Conservation (phyloP, 2,329 filamentous ascomycete species). For the Diatrype stigma region DNA sequence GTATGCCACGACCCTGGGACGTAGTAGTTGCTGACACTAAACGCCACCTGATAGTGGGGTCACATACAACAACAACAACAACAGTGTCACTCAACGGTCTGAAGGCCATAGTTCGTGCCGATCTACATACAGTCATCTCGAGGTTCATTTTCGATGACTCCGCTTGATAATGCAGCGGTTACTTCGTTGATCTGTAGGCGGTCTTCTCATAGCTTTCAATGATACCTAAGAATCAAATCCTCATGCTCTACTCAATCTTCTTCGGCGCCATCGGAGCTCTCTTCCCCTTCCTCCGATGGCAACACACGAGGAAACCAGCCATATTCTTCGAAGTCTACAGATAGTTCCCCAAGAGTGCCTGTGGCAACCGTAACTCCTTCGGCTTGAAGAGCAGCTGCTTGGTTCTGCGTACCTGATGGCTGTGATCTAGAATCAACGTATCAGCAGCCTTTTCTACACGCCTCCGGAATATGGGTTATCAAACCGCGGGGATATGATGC, state of each 20-base stretch:
- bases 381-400: slow-evolving; percentile 44
- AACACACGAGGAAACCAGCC: slow-evolving; percentile 53
- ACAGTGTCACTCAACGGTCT: too few relatives aligned
- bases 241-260: slow-evolving; percentile 9
- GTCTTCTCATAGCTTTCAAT: too few relatives aligned
- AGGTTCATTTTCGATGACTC: too few relatives aligned
- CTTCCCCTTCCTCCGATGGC: slow-evolving; percentile 38
- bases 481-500: slow-evolving; percentile 78
- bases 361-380: slow-evolving; percentile 51
- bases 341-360: slow-evolving; percentile 47
- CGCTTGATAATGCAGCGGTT: too few relatives aligned
- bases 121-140: too few relatives aligned
- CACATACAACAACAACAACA: too few relatives aligned
- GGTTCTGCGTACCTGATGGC: slow-evolving; percentile 43
- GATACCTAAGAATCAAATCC: background rate
- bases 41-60: too few relatives aligned
- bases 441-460: background rate
- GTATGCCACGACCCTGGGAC: too few relatives aligned
- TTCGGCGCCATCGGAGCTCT: slow-evolving; percentile 21
- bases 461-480: background rate
- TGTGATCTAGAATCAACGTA: slow-evolving; percentile 36
- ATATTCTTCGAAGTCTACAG: slow-evolving; percentile 46
- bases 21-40: too few relatives aligned
- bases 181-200: too few relatives aligned
- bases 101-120: too few relatives aligned